Base-by-base conservation (phyloP, 2,329 filamentous ascomycete genomes). In the Hypoxylon sp. region DNA sequence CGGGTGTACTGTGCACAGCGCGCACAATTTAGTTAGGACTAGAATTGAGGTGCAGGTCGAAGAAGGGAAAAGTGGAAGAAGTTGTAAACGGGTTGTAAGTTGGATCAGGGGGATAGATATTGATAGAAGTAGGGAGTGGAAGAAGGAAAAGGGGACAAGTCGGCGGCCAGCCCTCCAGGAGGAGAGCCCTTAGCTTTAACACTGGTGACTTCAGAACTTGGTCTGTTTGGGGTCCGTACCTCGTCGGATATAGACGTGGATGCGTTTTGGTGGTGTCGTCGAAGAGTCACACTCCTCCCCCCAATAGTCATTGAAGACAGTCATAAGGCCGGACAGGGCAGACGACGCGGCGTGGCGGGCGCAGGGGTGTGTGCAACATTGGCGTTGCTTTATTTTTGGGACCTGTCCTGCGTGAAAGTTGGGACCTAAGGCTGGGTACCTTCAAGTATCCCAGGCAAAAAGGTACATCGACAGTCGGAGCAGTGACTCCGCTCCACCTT, bases 211-310 rank as follows among this genome's bases (percentile, higher is more conserved):
- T 64, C 27, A 56, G 55, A 47, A 58, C 52, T 45, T 63, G 54
- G 29, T 52, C 30, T 62, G 66, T 65, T 69, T 70, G 63, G 67
- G 69, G 67, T 69, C 63, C 57, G 69, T 73, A 71, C 71, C 61
- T 72, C 65, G 50, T 68, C 66, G 63, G 64, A 69, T 64, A 70
- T 63, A 74, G 71, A 75, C 72, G 73, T 72, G 74, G 71, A 72
- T 73, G 68, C 67, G 65, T 67, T 61, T 70, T 71, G 70, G 72
- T 74, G 72, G 71, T 74, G 72, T 72, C 65, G 72, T 71, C 64
- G 67, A 72, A 54, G 72, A 76, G 74, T 76, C 74, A 76, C 74
- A 74, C 70, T 69, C 51, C 65, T 62, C 62, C 68, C 68, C 70
- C 72, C 70, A 71, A 70, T 73, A 70, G 57, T 73, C 70, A 70